These are phyloP conservation scores for Aspergillus uvarum DNA, from an alignment of 2,329 filamentous ascomycete species.

Conservation along the genomic window DNA sequence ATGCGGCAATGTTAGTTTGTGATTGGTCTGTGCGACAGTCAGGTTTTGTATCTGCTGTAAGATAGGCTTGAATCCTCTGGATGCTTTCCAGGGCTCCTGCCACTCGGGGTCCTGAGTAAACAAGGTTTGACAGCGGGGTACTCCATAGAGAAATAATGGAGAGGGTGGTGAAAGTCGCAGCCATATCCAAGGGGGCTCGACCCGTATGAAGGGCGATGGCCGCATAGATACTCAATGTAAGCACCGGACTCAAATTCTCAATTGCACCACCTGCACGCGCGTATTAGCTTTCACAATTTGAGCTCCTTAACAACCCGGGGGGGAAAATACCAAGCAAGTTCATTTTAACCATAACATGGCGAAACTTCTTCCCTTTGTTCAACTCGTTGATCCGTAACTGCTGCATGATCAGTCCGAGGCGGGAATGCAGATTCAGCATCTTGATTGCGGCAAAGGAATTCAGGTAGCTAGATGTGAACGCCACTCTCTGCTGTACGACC, in stretches of 20 bases:
- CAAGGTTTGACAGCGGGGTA: background rate
- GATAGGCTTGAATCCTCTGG: background rate
- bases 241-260: background rate
- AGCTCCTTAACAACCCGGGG: too few species aligned
- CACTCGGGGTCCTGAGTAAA: background rate
- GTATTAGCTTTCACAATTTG: background rate
- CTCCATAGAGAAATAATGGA: background rate
- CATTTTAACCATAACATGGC: conserved; percentile 2
- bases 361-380: background rate
- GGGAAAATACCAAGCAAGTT: background rate
- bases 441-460: background rate
- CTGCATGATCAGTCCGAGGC: background rate
- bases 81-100: background rate
- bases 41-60: background rate
- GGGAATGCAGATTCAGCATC: background rate
- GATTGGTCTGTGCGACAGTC: background rate
- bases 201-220: background rate
- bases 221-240: background rate
- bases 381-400: background rate
- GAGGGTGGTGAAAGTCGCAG: background rate
- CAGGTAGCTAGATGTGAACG: background rate
- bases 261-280: background rate
- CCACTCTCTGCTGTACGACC: background rate
- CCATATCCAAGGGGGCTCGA: background rate
- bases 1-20: too few species aligned